Evolutionary conservation across 768 basidiomycete species (phyloP), one percentile per base, ranked within the genome.

Genomic region (Boletus subparvulus): DNA sequence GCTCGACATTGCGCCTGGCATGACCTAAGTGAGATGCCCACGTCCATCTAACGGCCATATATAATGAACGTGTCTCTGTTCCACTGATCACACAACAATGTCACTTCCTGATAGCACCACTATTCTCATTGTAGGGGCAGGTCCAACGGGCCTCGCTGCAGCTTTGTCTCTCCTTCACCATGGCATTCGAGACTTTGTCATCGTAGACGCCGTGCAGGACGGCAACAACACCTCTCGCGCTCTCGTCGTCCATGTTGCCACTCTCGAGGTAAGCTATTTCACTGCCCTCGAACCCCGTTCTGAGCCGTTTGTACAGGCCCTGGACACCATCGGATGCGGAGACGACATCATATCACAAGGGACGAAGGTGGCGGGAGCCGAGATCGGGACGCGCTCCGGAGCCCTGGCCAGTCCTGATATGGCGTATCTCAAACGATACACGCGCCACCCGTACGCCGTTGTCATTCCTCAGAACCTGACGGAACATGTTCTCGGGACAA

Each of bases 61-160:
- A 32, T 10, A 26, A 53, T 46, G 52, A 53, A 52, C 26, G 26
- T 7, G 32, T 11, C 11, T 6, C 17, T 39, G 46, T 26, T 37
- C 37, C 17, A 0, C 42, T n/a, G n/a, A 39, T 13, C 32, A 19
- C 13, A 24, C 30, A 43, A 14, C 8, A 33, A 65, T 65, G 64
- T 64, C 74, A 5, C 61, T 78, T 28, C 77, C 77, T 2, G 49
- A 63, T 6, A 65, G 54, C 41, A 77, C 78, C 9, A 75, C 75
- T 36, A 63, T 83, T 42, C 76, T 83, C 51, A 73, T 83, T 28
- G 76, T 83, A 17, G 82, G 81, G 6, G 79, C 78, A 14, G 82
- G 82, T 17, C 82, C 82, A 10, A 65, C 74, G 0, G 82, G 82
- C 24, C 75, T 83, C 28, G 70, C 79, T 3, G 61, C 73, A 43